Base-by-base conservation (phyloP, 176 grass and related monocot species). In the Raddia distichophylla region DNA sequence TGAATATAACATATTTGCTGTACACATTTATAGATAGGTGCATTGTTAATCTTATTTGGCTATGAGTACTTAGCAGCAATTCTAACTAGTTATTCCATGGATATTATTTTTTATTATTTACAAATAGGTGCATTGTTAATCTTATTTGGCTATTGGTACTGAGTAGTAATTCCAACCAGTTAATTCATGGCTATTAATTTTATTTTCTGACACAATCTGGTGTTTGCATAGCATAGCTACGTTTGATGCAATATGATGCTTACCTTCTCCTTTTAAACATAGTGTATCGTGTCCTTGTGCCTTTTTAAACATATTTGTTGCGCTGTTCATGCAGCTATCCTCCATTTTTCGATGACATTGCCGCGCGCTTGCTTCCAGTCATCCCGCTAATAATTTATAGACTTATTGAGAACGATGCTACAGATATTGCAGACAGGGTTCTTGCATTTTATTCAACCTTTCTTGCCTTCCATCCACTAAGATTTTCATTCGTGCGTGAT, bases 271-370 rank as follows among this genome's bases (percentile, higher is more conserved):
- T 61, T 83, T 74, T 12, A 89, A 76, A 7, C n/a, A 52, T 69
- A 32, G 7, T 74, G 4, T 77, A 60, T 69, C 17, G 18, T 73
- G 16, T 48, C 4, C 42, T 34, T 64, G 44, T 78, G 14, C 70
- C 11, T 22, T 87, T 88, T n/a, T n/a, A n/a, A n/a, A n/a, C n/a
- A 17, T 83, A 60, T 18, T 85, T 90, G 34, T 75, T 90, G 18
- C 71, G 43, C 71, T 79, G 46, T 89, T 49, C 64, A 69, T 91
- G 88, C 92, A 98, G 95, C 53, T 94, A 93, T 82, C 95, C 95
- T 17, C 85, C 89, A 12, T 95, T 98, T 80, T 98, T 99, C 52
- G 96, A 99, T 86, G 96, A 99, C 84, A 99, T 99, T 70, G 93
- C 91, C 45, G 96, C 93, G 10, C 92, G 96, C 50, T 79, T 99